These are phyloP conservation scores for Penicillium sp. DNA, from an alignment of 2,329 filamentous ascomycete species.

Conservation along the genomic window DNA sequence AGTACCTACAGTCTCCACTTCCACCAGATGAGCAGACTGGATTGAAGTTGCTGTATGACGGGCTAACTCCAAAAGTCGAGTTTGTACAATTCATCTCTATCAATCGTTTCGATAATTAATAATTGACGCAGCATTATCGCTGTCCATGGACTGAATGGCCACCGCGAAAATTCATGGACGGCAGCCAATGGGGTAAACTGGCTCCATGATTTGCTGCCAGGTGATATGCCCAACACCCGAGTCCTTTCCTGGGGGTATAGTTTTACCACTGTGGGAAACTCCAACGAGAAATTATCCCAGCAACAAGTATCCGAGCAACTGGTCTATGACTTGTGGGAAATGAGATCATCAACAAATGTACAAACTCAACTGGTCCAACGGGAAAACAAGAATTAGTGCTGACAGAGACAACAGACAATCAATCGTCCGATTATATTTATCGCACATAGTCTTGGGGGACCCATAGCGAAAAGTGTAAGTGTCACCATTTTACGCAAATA, in stretches of 20 bases:
- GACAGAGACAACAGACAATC: conserved; percentile 12
- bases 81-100: conserved; percentile 7
- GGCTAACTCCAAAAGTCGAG: conserved; percentile 8
- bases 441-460: conserved; percentile 32
- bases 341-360: conserved; percentile 10
- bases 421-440: conserved; percentile 33
- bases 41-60: conserved; percentile 12
- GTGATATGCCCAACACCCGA: conserved; percentile 11
- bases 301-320: conserved; percentile 11
- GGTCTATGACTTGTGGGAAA: conserved; percentile 6
- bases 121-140: conserved; percentile 16
- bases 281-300: not conserved
- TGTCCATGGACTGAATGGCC: conserved; percentile 26
- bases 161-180: conserved; percentile 27
- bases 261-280: conserved; percentile 3
- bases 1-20: not conserved
- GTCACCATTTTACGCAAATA: not conserved
- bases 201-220: conserved; percentile 20
- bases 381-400: not conserved
- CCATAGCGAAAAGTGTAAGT: conserved; percentile 31
- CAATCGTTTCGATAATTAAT: not conserved
- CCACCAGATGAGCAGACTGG: not conserved
- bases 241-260: conserved; percentile 27
- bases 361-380: not conserved
- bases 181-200: conserved; percentile 19